phyloP scores from a whole-genome alignment of 331 rosid genomes.

The Telfairia occidentalis region DNA sequence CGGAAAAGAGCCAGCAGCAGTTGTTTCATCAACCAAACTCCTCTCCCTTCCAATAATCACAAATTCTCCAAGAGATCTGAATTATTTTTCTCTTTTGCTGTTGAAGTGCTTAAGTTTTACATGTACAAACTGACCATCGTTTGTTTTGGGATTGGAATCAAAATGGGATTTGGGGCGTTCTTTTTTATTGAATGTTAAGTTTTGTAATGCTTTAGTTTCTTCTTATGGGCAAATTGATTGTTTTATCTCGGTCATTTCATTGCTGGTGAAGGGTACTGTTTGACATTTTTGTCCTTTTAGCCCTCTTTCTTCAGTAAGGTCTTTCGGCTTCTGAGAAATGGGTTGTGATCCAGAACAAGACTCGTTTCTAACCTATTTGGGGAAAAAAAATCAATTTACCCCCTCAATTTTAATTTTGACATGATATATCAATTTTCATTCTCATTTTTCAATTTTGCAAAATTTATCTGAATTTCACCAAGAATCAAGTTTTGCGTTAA shows the following conservation, averaged over 20 bases:
- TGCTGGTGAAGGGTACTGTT: neutral
- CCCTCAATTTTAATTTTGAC: no score
- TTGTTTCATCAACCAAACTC: neutral
- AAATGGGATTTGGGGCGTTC: neutral
- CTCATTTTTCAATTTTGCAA: no score
- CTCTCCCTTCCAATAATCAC: neutral
- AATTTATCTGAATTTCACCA: no score
- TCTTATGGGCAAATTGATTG: neutral
- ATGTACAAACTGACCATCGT: neutral
- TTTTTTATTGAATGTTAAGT: neutral
- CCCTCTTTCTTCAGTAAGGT: neutral
- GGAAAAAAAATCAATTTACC: no score
- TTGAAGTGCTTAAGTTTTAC: neutral
- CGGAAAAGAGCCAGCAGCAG: neutral
- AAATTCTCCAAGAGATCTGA: conserved; percentile 6
- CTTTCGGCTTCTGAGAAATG: neutral
- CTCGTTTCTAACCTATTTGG: no score
- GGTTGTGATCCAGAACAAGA: no score
- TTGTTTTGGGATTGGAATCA: neutral
- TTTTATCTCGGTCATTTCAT: neutral
- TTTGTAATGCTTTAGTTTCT: neutral
- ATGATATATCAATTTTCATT: no score
- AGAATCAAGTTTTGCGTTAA: no score
- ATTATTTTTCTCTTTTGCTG: neutral
- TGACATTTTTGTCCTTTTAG: neutral